A percentile compares a stretch with the other conserved stretches of the same genome.
These are phyloP conservation scores for Lactarius indigo DNA, from an alignment of 768 basidiomycete species.

Conservation along the genomic window DNA sequence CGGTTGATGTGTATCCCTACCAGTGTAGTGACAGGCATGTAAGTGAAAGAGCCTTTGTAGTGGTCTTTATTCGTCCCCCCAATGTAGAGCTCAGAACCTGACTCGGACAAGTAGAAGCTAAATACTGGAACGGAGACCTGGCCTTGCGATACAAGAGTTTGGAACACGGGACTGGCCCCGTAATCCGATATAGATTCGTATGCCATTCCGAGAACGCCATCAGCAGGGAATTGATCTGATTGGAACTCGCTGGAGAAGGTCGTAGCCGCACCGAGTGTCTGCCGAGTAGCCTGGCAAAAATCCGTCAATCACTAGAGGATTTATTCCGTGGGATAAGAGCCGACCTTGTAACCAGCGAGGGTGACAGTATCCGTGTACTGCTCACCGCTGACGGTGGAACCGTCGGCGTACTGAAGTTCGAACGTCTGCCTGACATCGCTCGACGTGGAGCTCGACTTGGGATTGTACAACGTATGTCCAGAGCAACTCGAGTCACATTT, in stretches of 20 bases:
- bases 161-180: constrained; percentile 31
- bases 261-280: constrained; percentile 45
- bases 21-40: constrained; percentile 2
- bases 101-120: constrained; percentile 44
- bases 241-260: constrained; percentile 35
- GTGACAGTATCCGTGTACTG: constrained; percentile 43
- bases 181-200: constrained; percentile 29
- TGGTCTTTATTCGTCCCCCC: constrained; percentile 20
- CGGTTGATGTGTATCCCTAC: not conserved
- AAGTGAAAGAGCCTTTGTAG: constrained; percentile 18
- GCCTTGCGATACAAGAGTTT: constrained; percentile 42
- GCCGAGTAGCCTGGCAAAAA: constrained; percentile 34
- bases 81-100: constrained; percentile 37
- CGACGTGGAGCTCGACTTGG: constrained; percentile 25
- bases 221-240: constrained; percentile 31
- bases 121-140: constrained; percentile 39
- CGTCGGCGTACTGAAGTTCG: constrained; percentile 38
- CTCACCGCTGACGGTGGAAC: constrained; percentile 37
- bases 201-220: constrained; percentile 44
- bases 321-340: not conserved
- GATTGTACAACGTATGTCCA: constrained; percentile 8
- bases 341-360: constrained; percentile 34
- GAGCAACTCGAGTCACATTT: constrained; percentile 33
- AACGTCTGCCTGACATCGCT: constrained; percentile 30
- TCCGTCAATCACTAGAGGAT: not conserved